These are phyloP conservation scores for Xylaria sp. DNA, from an alignment of 2,329 filamentous ascomycete species.

Conservation along the genomic window DNA sequence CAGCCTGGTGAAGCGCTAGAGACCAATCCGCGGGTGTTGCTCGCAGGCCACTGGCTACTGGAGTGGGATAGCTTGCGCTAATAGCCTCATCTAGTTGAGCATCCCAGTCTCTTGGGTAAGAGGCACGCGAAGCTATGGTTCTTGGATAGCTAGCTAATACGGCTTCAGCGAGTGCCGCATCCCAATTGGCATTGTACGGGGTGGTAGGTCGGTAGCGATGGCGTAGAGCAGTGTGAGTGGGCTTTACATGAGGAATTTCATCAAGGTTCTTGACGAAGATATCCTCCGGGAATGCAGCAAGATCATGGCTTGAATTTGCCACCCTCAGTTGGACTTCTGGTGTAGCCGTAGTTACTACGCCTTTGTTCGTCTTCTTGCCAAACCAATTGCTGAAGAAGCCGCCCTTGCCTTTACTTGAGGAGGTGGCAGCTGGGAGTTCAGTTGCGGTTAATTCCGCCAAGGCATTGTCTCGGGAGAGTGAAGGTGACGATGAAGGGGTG, in stretches of 20 bases:
- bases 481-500: slow-evolving; percentile 41
- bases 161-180: not conserved
- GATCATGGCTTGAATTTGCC: slow-evolving; percentile 20
- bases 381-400: slow-evolving; percentile 44
- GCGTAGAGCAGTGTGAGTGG: not conserved
- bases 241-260: not conserved
- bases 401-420: slow-evolving; percentile 35
- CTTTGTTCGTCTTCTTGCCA: slow-evolving; percentile 42
- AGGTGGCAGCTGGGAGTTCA: slow-evolving; percentile 37
- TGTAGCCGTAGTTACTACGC: slow-evolving; percentile 17
- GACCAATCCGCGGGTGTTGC: not conserved
- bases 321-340: slow-evolving; percentile 24
- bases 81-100: not conserved
- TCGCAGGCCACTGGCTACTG: not conserved
- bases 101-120: not conserved
- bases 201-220: not conserved
- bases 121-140: not conserved
- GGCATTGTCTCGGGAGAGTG: slow-evolving; percentile 38
- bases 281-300: slow-evolving; percentile 44
- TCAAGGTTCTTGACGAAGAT: slow-evolving; percentile 24
- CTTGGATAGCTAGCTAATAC: not conserved
- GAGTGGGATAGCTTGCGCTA: not conserved
- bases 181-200: not conserved
- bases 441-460: slow-evolving; percentile 40
- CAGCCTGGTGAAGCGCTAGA: not conserved